Percentiles rank a stretch among this genome's conserved stretches.
Conservation (phyloP, 2,329 filamentous ascomycete species). For the Colletotrichum zoysiae region DNA sequence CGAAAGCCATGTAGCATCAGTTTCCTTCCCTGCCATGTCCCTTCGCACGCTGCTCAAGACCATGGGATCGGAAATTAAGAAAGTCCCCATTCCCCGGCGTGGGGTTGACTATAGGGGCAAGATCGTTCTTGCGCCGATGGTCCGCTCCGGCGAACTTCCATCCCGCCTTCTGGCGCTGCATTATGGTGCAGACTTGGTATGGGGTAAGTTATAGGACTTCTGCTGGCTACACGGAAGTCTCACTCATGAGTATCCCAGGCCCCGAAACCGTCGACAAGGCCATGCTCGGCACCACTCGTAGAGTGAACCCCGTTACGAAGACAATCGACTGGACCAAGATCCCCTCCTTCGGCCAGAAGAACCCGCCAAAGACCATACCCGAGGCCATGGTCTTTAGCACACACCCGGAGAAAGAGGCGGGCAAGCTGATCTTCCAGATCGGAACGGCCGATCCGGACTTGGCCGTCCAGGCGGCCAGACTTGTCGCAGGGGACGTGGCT, state of each 20-base stretch:
- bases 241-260: constrained; percentile 60
- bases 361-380: constrained; percentile 64
- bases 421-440: constrained; percentile 88
- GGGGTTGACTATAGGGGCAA: constrained; percentile 96
- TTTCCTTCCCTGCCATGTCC: constrained; percentile 28
- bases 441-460: constrained; percentile 86
- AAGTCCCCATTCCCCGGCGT: constrained; percentile 85
- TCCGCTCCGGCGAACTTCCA: constrained; percentile 94
- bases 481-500: constrained; percentile 88
- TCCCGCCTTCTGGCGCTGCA: constrained; percentile 89
- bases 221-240: too few relatives aligned
- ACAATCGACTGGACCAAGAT: constrained; percentile 88
- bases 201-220: constrained; percentile 71
- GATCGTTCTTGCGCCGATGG: constrained; percentile 96
- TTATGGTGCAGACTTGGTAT: constrained; percentile 96
- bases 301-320: constrained; percentile 79
- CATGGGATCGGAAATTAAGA: constrained; percentile 72
- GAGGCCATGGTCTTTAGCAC: constrained; percentile 86
- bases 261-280: constrained; percentile 95
- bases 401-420: constrained; percentile 81
- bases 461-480: constrained; percentile 85
- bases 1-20: constrained; percentile 3
- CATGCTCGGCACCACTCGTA: constrained; percentile 87
- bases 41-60: constrained; percentile 55
- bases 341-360: constrained; percentile 76